Evolutionary conservation across 2,329 filamentous ascomycete species (phyloP), one percentile per base, ranked within the genome.

Genomic region (Claviceps sp.): DNA sequence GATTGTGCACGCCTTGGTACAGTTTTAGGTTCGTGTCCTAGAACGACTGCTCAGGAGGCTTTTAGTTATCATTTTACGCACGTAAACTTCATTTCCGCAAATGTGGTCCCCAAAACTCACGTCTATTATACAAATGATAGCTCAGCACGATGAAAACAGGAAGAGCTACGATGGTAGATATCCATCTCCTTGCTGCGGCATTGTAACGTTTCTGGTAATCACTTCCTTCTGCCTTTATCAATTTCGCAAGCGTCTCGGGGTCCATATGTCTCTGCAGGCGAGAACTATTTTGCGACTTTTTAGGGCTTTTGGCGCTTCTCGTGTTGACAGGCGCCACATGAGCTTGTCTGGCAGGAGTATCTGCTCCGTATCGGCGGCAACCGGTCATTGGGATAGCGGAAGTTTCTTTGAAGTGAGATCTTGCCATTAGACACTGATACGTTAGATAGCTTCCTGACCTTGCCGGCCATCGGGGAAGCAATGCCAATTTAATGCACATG

Each of bases 71-170:
- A 8, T 14, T 24, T 14, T 22, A 30, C 3, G 24, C 9, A 24
- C 11, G 11, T 26, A 9, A 9, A 18, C 20, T 40, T 40, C 8
- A 18, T 20, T 34, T n/a, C 24, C 20, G 38, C 38, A 37, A 22
- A 7, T 34, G 5, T 6, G 30, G 8, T 16, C 16, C 8, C 16
- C 5, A 24, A 34, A 18, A 69, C 73, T 65, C 53, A 75, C 74
- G 59, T 62, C 73, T 64, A 46, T 78, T 70, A 61, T 74, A 79
- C 2, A 81, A 60, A 50, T 70, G 71, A 55, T 76, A 80, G 22
- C 76, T 78, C 26, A 74, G 76, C 48, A 81, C 76, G 14, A 79
- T 55, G 4, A 79, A 58, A 37, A 81, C 71, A 2, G 77, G 77
- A 63, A 78, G 58, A 24, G 73, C 75, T 51, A 79, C 70, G 57